A percentile compares a stretch with the other conserved stretches of the same genome.
Conservation (phyloP, 1,284 basidiomycete genomes). For the Ustilago cynodontis region DNA sequence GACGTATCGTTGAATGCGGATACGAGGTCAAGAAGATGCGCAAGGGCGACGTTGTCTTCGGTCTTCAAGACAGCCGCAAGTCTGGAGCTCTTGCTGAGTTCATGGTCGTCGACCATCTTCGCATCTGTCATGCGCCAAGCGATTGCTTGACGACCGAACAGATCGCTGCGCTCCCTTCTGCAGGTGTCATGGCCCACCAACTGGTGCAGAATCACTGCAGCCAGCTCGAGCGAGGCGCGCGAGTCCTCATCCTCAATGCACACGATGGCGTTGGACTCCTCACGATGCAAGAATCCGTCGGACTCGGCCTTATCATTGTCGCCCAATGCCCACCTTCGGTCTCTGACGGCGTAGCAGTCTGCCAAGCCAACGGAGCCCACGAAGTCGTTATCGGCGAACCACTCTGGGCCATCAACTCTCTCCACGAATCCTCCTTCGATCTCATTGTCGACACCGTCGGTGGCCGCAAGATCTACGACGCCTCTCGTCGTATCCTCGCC, state of each 20-base stretch:
- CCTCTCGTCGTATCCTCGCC: conserved; percentile 70
- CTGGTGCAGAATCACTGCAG: conserved; percentile 70
- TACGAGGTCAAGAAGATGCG: conserved; percentile 69
- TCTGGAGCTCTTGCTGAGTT: conserved; percentile 71
- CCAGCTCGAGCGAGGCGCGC: conserved; percentile 66
- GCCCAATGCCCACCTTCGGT: conserved; percentile 70
- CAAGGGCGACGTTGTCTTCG: conserved; percentile 71
- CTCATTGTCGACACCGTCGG: conserved; percentile 69
- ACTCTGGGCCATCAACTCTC: conserved; percentile 70
- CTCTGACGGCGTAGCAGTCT: conserved; percentile 67
- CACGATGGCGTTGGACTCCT: conserved; percentile 71
- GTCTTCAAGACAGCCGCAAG: conserved; percentile 69
- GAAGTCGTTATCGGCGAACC: conserved; percentile 71
- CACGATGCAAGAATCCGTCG: conserved; percentile 70
- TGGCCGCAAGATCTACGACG: conserved; percentile 70
- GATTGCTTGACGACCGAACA: conserved; percentile 69
- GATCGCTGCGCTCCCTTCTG: conserved; percentile 70
- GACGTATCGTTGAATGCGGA: conserved; percentile 71
- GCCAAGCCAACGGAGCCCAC: conserved; percentile 70
- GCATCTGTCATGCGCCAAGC: conserved; percentile 70
- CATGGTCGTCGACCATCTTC: conserved; percentile 69
- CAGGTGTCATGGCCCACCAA: conserved; percentile 70
- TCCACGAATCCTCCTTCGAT: conserved; percentile 71
- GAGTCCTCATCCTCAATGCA: conserved; percentile 71
- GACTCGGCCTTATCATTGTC: conserved; percentile 70